Percentiles rank a stretch among this genome's conserved stretches.
phyloP scores from a whole-genome alignment of 75 land plant genomes.

The Chamaecyparis obtusa region DNA sequence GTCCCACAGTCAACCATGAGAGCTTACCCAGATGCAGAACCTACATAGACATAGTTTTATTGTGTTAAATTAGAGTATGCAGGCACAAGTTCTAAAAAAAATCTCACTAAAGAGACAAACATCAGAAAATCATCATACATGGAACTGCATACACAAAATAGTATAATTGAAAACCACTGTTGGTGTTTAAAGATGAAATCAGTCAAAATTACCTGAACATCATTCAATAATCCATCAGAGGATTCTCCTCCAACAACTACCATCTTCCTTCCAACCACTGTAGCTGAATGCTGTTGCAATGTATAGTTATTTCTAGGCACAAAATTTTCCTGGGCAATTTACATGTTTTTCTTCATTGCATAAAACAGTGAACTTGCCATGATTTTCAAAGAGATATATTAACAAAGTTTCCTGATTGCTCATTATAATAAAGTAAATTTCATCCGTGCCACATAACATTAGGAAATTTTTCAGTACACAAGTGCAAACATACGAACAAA shows the following conservation, averaged over 20 bases:
- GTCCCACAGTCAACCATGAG: slow-evolving; percentile 55
- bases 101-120: background rate
- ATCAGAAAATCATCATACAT: background rate
- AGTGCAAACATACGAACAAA: background rate
- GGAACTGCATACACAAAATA: background rate
- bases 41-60: slow-evolving; percentile 29
- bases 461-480: background rate
- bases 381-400: background rate
- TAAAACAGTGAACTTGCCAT: background rate
- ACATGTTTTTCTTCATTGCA: background rate
- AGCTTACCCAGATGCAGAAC: slow-evolving; percentile 76
- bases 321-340: background rate
- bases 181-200: background rate
- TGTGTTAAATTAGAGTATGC: background rate
- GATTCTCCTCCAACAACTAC: slow-evolving; percentile 93
- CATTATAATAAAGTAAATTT: background rate
- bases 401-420: background rate
- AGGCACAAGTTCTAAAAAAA: background rate
- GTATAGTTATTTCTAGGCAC: background rate
- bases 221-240: slow-evolving; percentile 61
- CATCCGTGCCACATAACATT: background rate
- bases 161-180: background rate
- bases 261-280: slow-evolving; percentile 93
- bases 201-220: slow-evolving; percentile 63
- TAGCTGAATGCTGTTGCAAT: slow-evolving; percentile 83